These are phyloP conservation scores for Jamesozyma spencerorum DNA, from an alignment of 805 yeast species.

Conservation along the genomic window DNA sequence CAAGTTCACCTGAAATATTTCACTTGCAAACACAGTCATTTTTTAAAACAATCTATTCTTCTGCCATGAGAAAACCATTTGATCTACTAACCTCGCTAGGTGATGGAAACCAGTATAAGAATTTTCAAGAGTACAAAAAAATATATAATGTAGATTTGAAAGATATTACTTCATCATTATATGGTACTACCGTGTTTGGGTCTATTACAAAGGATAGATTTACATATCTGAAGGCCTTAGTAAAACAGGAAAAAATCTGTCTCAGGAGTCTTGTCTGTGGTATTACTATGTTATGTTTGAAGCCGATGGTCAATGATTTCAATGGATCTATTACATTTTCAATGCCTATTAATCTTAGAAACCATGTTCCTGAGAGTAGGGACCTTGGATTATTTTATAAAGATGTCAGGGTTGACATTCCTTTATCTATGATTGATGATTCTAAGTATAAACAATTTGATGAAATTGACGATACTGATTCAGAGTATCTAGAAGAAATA, in stretches of 20 bases:
- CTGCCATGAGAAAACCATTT: conserved; percentile 21
- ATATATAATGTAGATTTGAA: conserved; percentile 7
- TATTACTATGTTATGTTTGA: conserved; percentile 22
- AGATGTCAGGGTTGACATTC: conserved; percentile 21
- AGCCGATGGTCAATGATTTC: conserved; percentile 16
- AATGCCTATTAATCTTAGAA: conserved; percentile 19
- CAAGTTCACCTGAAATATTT: conserved; percentile 17
- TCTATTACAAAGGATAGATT: conserved; percentile 13
- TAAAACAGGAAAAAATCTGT: conserved; percentile 16
- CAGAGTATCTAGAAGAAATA: conserved; percentile 13
- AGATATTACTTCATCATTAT: conserved; percentile 11
- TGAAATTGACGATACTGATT: conserved; percentile 7
- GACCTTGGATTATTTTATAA: conserved; percentile 20
- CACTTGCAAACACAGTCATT: conserved; percentile 23
- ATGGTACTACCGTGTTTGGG: conserved; percentile 26
- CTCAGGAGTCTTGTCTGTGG: conserved; percentile 23
- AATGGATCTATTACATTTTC: conserved; percentile 17
- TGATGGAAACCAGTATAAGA: neutral
- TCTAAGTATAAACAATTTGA: conserved; percentile 6
- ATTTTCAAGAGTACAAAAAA: conserved; percentile 6
- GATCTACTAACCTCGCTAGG: conserved; percentile 7
- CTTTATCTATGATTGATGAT: conserved; percentile 19
- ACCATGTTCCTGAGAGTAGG: conserved; percentile 4
- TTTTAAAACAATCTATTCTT: conserved; percentile 18
- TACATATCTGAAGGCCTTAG: conserved; percentile 8